Evolutionary conservation across 2,329 filamentous ascomycete species (phyloP), one percentile per base, ranked within the genome.

Genomic region (Colletotrichum scovillei): DNA sequence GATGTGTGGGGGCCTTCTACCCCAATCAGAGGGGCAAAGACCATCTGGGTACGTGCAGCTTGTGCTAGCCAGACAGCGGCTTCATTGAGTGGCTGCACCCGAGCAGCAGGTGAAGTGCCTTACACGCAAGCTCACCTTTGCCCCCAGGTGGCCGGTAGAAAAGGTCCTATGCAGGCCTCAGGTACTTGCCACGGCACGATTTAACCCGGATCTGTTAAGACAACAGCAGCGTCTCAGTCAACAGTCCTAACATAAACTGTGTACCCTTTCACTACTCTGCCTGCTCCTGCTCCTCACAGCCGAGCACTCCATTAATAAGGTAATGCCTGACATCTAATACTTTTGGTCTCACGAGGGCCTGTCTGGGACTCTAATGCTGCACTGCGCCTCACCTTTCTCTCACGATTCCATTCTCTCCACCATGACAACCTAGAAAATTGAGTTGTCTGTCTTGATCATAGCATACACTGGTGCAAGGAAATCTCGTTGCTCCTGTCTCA

Each of bases 351-450:
- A 46, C 26, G 26, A 24, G 42, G 32, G 60, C 30, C 38, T 65
- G 60, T 68, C 56, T n/a, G n/a, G 19, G 53, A 28, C 55, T 66
- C 38, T 28, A 42, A 52, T 69, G 59, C 35, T 69, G 11, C 35
- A 30, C 67, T 70, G 62, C 67, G 66, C 66, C 66, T 68, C 66
- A 30, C 35, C 26, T 58, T n/a, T 6, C 70, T 56, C 56, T 30
- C 11, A 63, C 71, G 22, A 49, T 52, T 67, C 16, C 5, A 42
- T 19, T 72, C 46, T 62, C 53, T 63, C 67, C 60, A 67, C 68
- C 46, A 67, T 56, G 59, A 56, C 7, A n/a, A 49, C 16, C 42
- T 49, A 49, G 19, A 49, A 5, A 22, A n/a, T 49, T 42, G 38
- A 42, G 38, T 19, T 42, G 5, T 2, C 38, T 42, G 5, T 42